These are phyloP conservation scores for Penicillium frequentans DNA, from an alignment of 2,329 filamentous ascomycete genomes.

Conservation along the genomic window DNA sequence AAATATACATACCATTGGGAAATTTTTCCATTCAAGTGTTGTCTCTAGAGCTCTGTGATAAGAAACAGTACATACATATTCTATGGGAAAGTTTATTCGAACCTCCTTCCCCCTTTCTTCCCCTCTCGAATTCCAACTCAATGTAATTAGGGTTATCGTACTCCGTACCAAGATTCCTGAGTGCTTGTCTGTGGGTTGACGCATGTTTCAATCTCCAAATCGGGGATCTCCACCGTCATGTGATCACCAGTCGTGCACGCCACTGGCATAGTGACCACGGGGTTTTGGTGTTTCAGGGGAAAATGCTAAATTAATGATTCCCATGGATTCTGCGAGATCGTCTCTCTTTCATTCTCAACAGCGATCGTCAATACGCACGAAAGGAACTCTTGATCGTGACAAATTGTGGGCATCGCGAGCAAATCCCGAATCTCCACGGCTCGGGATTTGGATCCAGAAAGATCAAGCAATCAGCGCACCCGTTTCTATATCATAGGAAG, in stretches of 20 bases:
- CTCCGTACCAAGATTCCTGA: neutral
- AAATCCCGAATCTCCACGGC: slow-evolving; percentile 34
- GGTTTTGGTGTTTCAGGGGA: neutral
- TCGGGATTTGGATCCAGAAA: slow-evolving; percentile 35
- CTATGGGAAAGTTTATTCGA: neutral
- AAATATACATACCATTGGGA: neutral
- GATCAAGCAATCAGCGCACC: slow-evolving; percentile 32
- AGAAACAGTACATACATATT: neutral
- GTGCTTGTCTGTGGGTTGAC: neutral
- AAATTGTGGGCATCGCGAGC: slow-evolving; percentile 19
- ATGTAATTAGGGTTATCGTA: neutral
- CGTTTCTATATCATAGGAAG: slow-evolving; percentile 29
- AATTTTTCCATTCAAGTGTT: too few species aligned
- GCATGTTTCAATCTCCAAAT: neutral
- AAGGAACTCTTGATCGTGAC: slow-evolving; percentile 4
- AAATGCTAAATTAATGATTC: neutral
- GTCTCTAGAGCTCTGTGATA: too few species aligned
- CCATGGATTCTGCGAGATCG: slow-evolving; percentile 3
- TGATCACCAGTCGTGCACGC: neutral
- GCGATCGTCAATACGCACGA: neutral
- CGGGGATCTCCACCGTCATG: neutral
- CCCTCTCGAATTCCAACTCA: neutral
- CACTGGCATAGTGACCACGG: neutral
- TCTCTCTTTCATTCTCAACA: neutral
- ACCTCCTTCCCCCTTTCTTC: neutral